These are phyloP conservation scores for Cordyceps cateniannulata DNA, from an alignment of 2,329 filamentous ascomycete species.

Conservation along the genomic window DNA sequence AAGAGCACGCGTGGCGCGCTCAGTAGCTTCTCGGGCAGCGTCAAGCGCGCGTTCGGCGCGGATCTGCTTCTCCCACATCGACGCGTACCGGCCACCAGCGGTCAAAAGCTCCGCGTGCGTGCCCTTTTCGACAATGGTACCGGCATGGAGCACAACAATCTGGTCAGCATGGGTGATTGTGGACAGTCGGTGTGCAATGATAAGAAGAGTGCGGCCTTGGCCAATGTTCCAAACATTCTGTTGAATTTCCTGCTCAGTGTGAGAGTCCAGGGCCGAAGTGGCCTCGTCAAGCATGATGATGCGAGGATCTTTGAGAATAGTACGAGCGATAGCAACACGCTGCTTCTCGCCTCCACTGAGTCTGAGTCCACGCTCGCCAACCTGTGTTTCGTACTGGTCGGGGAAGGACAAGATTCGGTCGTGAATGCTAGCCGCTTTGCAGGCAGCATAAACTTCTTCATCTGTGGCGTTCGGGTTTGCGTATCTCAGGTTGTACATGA, in stretches of 20 bases:
- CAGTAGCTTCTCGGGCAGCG: conserved; percentile 29
- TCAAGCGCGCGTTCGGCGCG: conserved; percentile 60
- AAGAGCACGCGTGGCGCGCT: conserved; percentile 31
- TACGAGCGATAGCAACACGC: conserved; percentile 85
- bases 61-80: conserved; percentile 88
- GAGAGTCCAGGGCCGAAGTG: conserved; percentile 83
- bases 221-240: conserved; percentile 76
- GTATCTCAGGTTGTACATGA: conserved; percentile 94
- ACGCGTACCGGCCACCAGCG: conserved; percentile 65
- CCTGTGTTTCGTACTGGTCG: conserved; percentile 81
- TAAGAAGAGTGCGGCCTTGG: conserved; percentile 81
- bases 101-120: conserved; percentile 71
- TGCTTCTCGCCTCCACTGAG: conserved; percentile 91
- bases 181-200: conserved; percentile 87
- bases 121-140: conserved; percentile 70
- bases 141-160: conserved; percentile 71
- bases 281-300: conserved; percentile 94
- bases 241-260: conserved; percentile 91
- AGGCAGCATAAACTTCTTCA: conserved; percentile 75
- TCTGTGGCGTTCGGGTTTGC: conserved; percentile 76
- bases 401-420: conserved; percentile 87
- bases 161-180: conserved; percentile 82
- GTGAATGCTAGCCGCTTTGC: conserved; percentile 82
- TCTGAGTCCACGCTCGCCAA: conserved; percentile 81
- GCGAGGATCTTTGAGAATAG: conserved; percentile 83